Evolutionary conservation across 1,284 basidiomycete genomes (phyloP), one percentile per base, ranked within the genome.

Genomic region (Phenoliferia sp.): DNA sequence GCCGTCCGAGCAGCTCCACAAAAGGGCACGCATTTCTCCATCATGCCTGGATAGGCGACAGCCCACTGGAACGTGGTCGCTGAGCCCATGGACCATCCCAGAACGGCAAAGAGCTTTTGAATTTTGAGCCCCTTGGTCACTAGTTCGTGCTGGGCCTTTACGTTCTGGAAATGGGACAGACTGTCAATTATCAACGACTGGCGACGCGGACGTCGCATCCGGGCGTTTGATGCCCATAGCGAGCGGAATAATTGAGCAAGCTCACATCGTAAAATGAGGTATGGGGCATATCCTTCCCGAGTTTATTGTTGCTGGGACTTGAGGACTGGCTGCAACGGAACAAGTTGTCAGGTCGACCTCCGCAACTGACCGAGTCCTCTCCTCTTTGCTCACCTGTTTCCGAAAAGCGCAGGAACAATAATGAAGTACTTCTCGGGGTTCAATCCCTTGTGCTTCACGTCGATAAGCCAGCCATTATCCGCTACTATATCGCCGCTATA

Each of bases 371-470:
- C 48, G n/a, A n/a, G n/a, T 19, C 7, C 5, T 9, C 48, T 19
- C 7, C 22, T 5, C 7, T 5, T 9, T 7, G 28, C 48, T 19
- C 48, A 52, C 48, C 48, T 52, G 48, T 75, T 75, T n/a, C 75
- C 75, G 61, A 76, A 75, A 2, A 76, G 63, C n/a, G 74, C 75
- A 0, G 73, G 70, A 1, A 73, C 62, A 63, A 76, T 69, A 66
- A 76, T 76, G 69, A 76, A 76, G 66, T 69, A 76, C 39, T 72
- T 64, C 7, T 36, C 17, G 0, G 74, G 73, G 55, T 76, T 68
- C 6, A 76, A 64, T 15, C 71, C 59, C 16, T 50, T 16, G 71
- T 73, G 75, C 50, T 74, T 69, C 32, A 70, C 73, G 54, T 71
- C 71, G 5, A 64, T 65, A 57, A 35, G 61, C 61, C 61, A 62